These are phyloP conservation scores for Ophiocordyceps australis DNA, from an alignment of 2,329 filamentous ascomycete species.

Conservation along the genomic window DNA sequence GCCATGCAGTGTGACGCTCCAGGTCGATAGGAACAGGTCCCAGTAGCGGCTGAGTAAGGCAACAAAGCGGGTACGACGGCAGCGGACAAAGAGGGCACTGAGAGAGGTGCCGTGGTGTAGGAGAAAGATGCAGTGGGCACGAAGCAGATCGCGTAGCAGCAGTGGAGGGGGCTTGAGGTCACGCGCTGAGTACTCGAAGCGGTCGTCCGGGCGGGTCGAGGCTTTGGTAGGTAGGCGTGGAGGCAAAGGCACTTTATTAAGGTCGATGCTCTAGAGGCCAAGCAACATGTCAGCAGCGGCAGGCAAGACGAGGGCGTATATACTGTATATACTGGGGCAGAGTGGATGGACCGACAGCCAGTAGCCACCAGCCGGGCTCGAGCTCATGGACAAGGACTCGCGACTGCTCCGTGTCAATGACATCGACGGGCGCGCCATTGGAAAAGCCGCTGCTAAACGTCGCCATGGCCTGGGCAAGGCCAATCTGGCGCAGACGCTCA, in stretches of 20 bases:
- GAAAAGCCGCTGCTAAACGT: constrained; percentile 84
- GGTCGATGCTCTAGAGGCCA: constrained; percentile 40
- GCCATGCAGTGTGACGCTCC: constrained; percentile 81
- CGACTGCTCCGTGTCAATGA: constrained; percentile 79
- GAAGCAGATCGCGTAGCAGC: constrained; percentile 61
- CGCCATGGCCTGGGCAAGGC: constrained; percentile 91
- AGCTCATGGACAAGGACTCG: constrained; percentile 74
- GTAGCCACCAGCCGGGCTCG: constrained; percentile 86
- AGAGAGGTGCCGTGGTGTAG: constrained; percentile 73
- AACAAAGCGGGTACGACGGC: constrained; percentile 51
- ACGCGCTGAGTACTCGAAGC: constrained; percentile 68
- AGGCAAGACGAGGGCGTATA: not conserved
- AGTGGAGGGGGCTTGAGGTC: constrained; percentile 74
- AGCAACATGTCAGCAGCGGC: constrained; percentile 1
- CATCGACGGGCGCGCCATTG: constrained; percentile 55
- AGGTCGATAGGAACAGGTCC: constrained; percentile 50
- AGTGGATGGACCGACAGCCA: constrained; percentile 47
- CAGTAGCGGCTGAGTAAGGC: constrained; percentile 63
- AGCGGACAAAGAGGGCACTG: constrained; percentile 45
- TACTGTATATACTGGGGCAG: too few relatives aligned
- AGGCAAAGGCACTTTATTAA: constrained; percentile 54
- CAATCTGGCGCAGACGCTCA: constrained; percentile 79
- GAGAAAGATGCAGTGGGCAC: constrained; percentile 69
- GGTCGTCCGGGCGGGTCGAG: constrained; percentile 19
- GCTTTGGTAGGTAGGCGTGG: constrained; percentile 25